phyloP scores from a whole-genome alignment of 1,284 basidiomycete genomes.

The Microbotryum violaceum region DNA sequence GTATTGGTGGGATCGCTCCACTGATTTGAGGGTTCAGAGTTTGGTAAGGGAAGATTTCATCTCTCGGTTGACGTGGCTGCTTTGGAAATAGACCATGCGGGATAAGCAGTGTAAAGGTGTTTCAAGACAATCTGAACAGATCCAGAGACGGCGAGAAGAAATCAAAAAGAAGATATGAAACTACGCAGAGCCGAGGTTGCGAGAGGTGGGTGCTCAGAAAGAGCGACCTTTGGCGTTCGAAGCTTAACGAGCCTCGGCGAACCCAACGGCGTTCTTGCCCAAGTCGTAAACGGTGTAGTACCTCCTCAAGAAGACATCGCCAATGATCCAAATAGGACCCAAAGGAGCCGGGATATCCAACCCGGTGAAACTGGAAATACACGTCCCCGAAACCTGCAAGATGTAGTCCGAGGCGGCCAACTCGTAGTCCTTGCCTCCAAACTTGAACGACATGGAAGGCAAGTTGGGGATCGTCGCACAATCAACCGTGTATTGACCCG shows the following conservation, averaged over 20 bases:
- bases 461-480: slow-evolving; percentile 74
- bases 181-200: no score
- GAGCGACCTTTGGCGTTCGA: no score
- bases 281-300: slow-evolving; percentile 80
- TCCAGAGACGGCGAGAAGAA: no score
- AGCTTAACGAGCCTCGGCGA: slow-evolving; percentile 52
- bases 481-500: slow-evolving; percentile 86
- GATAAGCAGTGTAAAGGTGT: no score
- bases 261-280: slow-evolving; percentile 67
- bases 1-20: no score
- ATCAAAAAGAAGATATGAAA: no score
- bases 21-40: no score
- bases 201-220: no score
- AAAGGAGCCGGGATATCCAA: slow-evolving; percentile 81
- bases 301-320: slow-evolving; percentile 42
- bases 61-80: no score
- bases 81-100: no score
- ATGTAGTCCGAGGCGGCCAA: slow-evolving; percentile 55
- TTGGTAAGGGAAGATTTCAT: no score
- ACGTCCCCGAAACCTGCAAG: slow-evolving; percentile 78
- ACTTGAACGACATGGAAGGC: slow-evolving; percentile 80
- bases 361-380: slow-evolving; percentile 88
- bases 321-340: slow-evolving; percentile 82
- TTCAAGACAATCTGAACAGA: no score
- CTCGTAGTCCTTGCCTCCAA: slow-evolving; percentile 55